Evolutionary conservation across 352 stramenopile species (phyloP).

Genomic region (Globisporangium spiculum): DNA sequence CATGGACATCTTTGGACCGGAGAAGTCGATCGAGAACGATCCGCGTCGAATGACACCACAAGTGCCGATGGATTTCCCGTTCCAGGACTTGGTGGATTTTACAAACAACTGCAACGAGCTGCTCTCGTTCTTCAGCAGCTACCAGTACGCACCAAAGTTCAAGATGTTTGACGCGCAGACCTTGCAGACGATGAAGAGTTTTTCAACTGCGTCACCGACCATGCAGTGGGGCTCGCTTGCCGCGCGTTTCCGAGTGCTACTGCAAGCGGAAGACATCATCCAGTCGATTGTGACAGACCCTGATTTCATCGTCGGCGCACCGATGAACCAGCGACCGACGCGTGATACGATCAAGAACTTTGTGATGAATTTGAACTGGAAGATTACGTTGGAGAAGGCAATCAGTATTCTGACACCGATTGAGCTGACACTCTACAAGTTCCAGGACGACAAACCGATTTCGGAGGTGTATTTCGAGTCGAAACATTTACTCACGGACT

Average conservation of each 20-base stretch:
- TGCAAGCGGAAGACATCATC: conserved; percentile 65
- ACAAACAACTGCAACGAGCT: conserved; percentile 72
- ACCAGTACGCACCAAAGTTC: conserved; percentile 71
- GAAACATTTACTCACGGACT: conserved; percentile 73
- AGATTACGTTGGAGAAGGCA: conserved; percentile 75
- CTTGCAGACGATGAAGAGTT: conserved; percentile 74
- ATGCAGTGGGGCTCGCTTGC: conserved; percentile 72
- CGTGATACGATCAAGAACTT: conserved; percentile 75
- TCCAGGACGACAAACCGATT: conserved; percentile 78
- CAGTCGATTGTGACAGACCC: conserved; percentile 73
- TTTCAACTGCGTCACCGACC: conserved; percentile 55
- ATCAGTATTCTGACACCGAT: conserved; percentile 79
- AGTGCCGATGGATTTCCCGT: conserved; percentile 72
- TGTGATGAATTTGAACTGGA: conserved; percentile 70
- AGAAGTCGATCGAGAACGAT: conserved; percentile 71
- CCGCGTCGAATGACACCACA: conserved; percentile 60
- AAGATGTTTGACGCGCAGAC: conserved; percentile 74
- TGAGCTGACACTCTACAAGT: conserved; percentile 81
- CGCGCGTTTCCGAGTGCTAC: conserved; percentile 63
- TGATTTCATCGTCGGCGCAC: conserved; percentile 46
- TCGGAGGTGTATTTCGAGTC: conserved; percentile 84
- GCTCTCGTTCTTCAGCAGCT: conserved; percentile 79
- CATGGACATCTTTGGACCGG: conserved; percentile 78
- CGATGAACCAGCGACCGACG: conserved; percentile 45
- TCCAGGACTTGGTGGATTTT: conserved; percentile 78